A percentile compares a stretch with the other conserved stretches of the same genome.
Evolutionary conservation across 2,329 filamentous ascomycete genomes (phyloP).

Genomic region (Penicillium sp.): DNA sequence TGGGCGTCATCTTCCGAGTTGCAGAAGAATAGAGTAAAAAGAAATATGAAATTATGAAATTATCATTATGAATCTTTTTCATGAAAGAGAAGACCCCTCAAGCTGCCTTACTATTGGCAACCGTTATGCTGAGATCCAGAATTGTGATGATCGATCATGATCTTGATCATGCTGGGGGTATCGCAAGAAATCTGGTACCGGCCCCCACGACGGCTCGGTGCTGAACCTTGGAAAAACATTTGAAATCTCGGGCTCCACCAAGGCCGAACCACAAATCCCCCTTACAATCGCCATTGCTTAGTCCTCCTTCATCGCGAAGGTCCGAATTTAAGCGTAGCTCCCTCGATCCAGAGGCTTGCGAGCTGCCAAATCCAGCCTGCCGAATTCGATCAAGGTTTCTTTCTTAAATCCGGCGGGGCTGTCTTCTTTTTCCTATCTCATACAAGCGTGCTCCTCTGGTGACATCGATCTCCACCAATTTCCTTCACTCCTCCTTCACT

Average conservation of each 20-base stretch:
- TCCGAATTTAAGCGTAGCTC: neutral
- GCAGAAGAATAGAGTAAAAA: no score
- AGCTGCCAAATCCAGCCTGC: neutral
- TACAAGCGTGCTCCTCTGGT: neutral
- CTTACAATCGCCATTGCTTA: no score
- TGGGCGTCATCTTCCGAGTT: no score
- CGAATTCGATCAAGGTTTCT: neutral
- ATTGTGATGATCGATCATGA: no score
- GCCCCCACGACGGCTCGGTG: neutral
- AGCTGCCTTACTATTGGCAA: neutral
- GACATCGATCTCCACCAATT: neutral
- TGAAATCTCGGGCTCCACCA: neutral
- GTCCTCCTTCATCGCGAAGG: no score
- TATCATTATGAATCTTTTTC: no score
- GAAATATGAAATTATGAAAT: no score
- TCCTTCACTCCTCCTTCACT: conserved; percentile 39
- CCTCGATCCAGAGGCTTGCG: neutral
- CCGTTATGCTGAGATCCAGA: neutral
- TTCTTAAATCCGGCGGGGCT: neutral
- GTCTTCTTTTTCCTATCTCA: conserved; percentile 1
- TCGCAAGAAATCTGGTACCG: neutral
- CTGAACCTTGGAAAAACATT: neutral
- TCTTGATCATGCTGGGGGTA: no score
- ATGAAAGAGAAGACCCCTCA: no score
- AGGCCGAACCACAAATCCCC: neutral